These are phyloP conservation scores for Candida buenavistaensis DNA, from an alignment of 1,139 yeast species.

Conservation along the genomic window DNA sequence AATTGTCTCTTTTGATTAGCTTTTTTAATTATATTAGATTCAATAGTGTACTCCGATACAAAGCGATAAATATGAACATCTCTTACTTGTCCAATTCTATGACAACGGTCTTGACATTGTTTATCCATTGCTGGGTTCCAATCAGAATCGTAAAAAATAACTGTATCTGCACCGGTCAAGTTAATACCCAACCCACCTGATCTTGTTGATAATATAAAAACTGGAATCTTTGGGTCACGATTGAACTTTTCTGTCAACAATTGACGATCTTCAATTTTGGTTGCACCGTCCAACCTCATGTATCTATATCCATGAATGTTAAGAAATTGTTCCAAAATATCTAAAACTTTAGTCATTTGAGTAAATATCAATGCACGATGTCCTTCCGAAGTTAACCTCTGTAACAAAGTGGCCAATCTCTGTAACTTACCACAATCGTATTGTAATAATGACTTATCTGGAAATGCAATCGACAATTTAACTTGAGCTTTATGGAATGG, in stretches of 20 bases:
- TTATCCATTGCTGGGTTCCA: conserved; percentile 99
- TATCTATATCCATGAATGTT: conserved; percentile 94
- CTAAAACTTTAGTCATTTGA: conserved; percentile 96
- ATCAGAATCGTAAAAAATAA: conserved; percentile 97
- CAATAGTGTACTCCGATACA: conserved; percentile 95
- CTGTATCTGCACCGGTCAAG: conserved; percentile 97
- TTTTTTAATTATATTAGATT: conserved; percentile 88
- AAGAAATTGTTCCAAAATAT: conserved; percentile 87
- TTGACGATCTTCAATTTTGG: conserved; percentile 96
- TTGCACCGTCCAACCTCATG: conserved; percentile 95
- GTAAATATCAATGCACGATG: conserved; percentile 95
- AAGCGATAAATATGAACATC: conserved; percentile 97
- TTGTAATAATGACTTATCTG: conserved; percentile 88
- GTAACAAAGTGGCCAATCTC: conserved; percentile 70
- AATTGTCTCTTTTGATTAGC: conserved; percentile 95
- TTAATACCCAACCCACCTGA: conserved; percentile 99
- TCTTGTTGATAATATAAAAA: conserved; percentile 89
- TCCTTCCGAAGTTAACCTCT: conserved; percentile 77
- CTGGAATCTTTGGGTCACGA: conserved; percentile 81
- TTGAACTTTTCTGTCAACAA: conserved; percentile 90
- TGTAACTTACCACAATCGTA: conserved; percentile 98
- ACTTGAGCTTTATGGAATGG: conserved; percentile 87
- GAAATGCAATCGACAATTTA: conserved; percentile 89
- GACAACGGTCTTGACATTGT: conserved; percentile 99
- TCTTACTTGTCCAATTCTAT: conserved; percentile 96